phyloP scores from a whole-genome alignment of 1,139 yeast species.

The Suhomyces bokatorum region DNA sequence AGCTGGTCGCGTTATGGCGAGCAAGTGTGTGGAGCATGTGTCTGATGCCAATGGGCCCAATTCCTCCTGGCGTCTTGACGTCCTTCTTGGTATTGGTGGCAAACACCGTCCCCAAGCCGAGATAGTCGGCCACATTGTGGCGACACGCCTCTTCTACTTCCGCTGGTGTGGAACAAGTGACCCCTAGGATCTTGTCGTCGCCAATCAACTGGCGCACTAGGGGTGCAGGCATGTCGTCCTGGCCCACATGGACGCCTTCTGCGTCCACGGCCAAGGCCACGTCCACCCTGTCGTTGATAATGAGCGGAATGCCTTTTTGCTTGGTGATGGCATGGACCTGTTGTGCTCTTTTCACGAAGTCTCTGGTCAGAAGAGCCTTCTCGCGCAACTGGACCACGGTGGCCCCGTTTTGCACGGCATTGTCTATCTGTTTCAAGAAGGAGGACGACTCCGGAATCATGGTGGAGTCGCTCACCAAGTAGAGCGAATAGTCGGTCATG shows the following conservation, averaged over 20 bases:
- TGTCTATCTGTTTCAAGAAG: slow-evolving; percentile 59
- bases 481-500: slow-evolving; percentile 57
- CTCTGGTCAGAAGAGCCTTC: slow-evolving; percentile 67
- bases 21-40: slow-evolving; percentile 51
- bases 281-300: slow-evolving; percentile 86
- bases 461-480: slow-evolving; percentile 79
- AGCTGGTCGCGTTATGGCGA: slow-evolving; percentile 27
- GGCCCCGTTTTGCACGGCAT: slow-evolving; percentile 68
- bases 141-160: slow-evolving; percentile 61
- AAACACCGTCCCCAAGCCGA: slow-evolving; percentile 85
- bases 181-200: slow-evolving; percentile 73
- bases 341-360: slow-evolving; percentile 62
- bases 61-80: slow-evolving; percentile 44
- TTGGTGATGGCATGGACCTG: slow-evolving; percentile 63
- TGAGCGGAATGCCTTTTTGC: slow-evolving; percentile 64
- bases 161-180: slow-evolving; percentile 61
- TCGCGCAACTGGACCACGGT: slow-evolving; percentile 85
- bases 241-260: slow-evolving; percentile 94
- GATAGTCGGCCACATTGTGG: slow-evolving; percentile 66
- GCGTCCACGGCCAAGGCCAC: slow-evolving; percentile 89
- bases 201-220: slow-evolving; percentile 68
- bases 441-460: slow-evolving; percentile 68
- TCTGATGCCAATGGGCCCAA: slow-evolving; percentile 70
- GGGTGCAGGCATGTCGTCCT: slow-evolving; percentile 77
- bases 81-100: slow-evolving; percentile 69